These are phyloP conservation scores for Podaxis sp. DNA, from an alignment of 768 basidiomycete species.

Conservation along the genomic window DNA sequence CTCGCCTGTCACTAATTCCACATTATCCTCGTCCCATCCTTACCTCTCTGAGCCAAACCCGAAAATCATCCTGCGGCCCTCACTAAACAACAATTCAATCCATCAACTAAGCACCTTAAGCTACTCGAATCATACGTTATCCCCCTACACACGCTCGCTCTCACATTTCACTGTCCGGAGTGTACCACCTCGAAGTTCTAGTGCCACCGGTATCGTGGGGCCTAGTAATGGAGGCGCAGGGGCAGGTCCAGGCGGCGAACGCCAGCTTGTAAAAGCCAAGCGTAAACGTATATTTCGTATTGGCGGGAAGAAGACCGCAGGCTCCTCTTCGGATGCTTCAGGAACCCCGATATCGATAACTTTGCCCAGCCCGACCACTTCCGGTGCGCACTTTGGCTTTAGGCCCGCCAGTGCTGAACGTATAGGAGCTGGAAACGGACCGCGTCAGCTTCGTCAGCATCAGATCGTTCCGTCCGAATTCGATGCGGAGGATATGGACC, in stretches of 20 bases:
- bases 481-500: conserved; percentile 69
- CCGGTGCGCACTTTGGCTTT: neutral
- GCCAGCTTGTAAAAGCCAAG: conserved; percentile 63
- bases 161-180: conserved; percentile 92
- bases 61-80: conserved; percentile 61
- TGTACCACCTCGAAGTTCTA: conserved; percentile 57
- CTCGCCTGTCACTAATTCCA: neutral
- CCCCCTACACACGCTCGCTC: conserved; percentile 86
- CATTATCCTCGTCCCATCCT: neutral
- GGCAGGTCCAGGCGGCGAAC: conserved; percentile 26
- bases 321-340: conserved; percentile 13
- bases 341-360: conserved; percentile 9
- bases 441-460: conserved; percentile 21
- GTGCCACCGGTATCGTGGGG: conserved; percentile 14
- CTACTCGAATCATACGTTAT: conserved; percentile 89
- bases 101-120: conserved; percentile 85
- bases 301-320: conserved; percentile 32
- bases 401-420: neutral
- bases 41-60: conserved; percentile 35
- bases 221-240: conserved; percentile 23
- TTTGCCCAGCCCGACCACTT: neutral
- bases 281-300: conserved; percentile 72
- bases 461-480: conserved; percentile 35
- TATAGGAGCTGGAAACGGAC: neutral
- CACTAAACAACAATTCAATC: conserved; percentile 66